Percentiles rank a stretch among this genome's conserved stretches.
Conservation (phyloP, 805 yeast species). For the Nakazawaea wyomingensis region DNA sequence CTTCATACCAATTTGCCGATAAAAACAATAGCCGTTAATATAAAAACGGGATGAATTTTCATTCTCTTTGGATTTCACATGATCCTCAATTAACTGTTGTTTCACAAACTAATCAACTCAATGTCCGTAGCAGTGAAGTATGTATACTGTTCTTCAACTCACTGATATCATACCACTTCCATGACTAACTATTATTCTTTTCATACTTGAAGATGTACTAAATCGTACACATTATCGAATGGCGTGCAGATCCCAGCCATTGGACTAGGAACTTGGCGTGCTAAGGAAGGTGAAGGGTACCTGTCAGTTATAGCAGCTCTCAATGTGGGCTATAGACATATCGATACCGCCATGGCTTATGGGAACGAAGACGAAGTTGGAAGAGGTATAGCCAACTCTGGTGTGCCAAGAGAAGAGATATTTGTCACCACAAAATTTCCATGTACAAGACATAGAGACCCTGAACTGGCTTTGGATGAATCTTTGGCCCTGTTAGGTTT, state of each 20-base stretch:
- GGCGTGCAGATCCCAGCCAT: slow-evolving; percentile 59
- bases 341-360: slow-evolving; percentile 71
- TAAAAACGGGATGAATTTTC: too few species aligned
- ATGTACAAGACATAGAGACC: slow-evolving; percentile 35
- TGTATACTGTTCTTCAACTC: too few species aligned
- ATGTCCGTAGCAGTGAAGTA: too few species aligned
- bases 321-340: slow-evolving; percentile 61
- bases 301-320: slow-evolving; percentile 56
- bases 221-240: slow-evolving; percentile 37
- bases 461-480: slow-evolving; percentile 40
- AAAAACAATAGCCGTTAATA: too few species aligned
- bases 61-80: too few species aligned
- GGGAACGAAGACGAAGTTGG: slow-evolving; percentile 68
- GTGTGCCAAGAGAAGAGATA: slow-evolving; percentile 41
- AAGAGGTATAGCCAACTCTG: slow-evolving; percentile 43
- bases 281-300: slow-evolving; percentile 43
- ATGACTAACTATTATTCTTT: too few species aligned
- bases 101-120: too few species aligned
- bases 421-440: slow-evolving; percentile 64
- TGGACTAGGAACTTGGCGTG: slow-evolving; percentile 73
- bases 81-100: too few species aligned
- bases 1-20: too few species aligned
- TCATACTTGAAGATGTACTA: background rate
- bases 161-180: too few species aligned
- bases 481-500: slow-evolving; percentile 47